phyloP scores from a whole-genome alignment of 805 yeast species.

The Candida coquimbonensis region DNA sequence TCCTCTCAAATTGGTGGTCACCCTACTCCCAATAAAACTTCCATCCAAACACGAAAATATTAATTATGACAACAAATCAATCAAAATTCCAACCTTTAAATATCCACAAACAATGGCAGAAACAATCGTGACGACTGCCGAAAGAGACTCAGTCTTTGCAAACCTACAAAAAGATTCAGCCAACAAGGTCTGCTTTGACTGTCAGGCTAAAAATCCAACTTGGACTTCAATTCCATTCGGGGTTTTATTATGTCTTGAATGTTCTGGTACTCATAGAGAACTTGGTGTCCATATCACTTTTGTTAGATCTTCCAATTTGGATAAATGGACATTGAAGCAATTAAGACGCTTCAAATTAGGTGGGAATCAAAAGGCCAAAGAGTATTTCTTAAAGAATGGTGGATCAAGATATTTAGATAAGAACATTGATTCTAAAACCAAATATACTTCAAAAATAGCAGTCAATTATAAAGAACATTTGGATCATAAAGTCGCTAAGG shows the following conservation, averaged over 20 bases:
- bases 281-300: slow-evolving; percentile 94
- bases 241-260: slow-evolving; percentile 83
- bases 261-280: slow-evolving; percentile 93
- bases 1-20: no score
- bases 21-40: no score
- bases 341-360: slow-evolving; percentile 89
- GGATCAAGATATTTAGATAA: slow-evolving; percentile 65
- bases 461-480: slow-evolving; percentile 72
- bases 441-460: slow-evolving; percentile 81
- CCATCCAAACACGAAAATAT: no score
- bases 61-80: no score
- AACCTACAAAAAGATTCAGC: slow-evolving; percentile 45
- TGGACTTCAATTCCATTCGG: slow-evolving; percentile 99
- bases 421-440: slow-evolving; percentile 56
- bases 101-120: slow-evolving; percentile 13
- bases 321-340: slow-evolving; percentile 90
- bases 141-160: slow-evolving; percentile 19
- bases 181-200: slow-evolving; percentile 87
- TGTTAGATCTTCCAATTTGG: slow-evolving; percentile 87
- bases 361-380: slow-evolving; percentile 83
- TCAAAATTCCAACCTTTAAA: no score
- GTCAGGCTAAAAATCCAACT: slow-evolving; percentile 89
- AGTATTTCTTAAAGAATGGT: slow-evolving; percentile 76
- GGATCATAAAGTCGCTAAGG: slow-evolving; percentile 58
- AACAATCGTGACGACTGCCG: slow-evolving; percentile 14